These are phyloP conservation scores for Capronia coronata DNA, from an alignment of 2,329 filamentous ascomycete genomes.

Conservation along the genomic window DNA sequence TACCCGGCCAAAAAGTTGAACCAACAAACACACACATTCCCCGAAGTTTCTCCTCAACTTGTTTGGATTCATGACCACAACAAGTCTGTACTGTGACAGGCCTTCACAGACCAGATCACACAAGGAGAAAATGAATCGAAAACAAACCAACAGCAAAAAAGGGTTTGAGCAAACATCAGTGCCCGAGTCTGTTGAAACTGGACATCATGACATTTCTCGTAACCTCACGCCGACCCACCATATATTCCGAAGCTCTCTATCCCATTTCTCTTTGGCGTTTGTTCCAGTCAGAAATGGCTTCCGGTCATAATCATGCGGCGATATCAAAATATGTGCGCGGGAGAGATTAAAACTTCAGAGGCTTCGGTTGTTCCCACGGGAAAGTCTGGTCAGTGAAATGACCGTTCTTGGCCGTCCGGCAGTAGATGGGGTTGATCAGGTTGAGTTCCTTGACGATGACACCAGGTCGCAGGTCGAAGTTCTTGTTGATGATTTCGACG, in stretches of 20 bases:
- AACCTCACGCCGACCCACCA: not conserved
- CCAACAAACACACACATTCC: not conserved
- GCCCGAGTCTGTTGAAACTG: constrained; percentile 24
- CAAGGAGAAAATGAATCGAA: not conserved
- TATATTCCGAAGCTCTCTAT: not conserved
- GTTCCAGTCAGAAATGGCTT: constrained; percentile 2
- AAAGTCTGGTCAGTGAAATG: constrained; percentile 99
- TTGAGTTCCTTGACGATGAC: constrained; percentile 97
- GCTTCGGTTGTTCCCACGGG: constrained; percentile 97
- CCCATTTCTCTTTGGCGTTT: not conserved
- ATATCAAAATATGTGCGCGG: not conserved
- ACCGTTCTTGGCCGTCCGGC: constrained; percentile 97
- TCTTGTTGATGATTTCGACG: constrained; percentile 84
- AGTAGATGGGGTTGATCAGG: constrained; percentile 94
- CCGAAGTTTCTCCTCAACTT: too few species aligned
- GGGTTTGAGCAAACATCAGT: not conserved
- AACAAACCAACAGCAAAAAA: constrained; percentile 2
- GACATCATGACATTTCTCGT: constrained; percentile 4
- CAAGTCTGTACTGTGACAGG: too few species aligned
- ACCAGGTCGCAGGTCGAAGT: constrained; percentile 97
- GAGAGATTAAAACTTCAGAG: constrained; percentile 72
- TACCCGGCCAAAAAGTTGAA: constrained; percentile 1
- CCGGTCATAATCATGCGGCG: constrained; percentile 7
- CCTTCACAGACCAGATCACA: constrained; percentile 3
- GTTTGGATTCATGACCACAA: too few species aligned